A percentile compares a stretch with the other conserved stretches of the same genome.
Evolutionary conservation across 306 rosid species (phyloP).

Genomic region (Cucurbita pepo): DNA sequence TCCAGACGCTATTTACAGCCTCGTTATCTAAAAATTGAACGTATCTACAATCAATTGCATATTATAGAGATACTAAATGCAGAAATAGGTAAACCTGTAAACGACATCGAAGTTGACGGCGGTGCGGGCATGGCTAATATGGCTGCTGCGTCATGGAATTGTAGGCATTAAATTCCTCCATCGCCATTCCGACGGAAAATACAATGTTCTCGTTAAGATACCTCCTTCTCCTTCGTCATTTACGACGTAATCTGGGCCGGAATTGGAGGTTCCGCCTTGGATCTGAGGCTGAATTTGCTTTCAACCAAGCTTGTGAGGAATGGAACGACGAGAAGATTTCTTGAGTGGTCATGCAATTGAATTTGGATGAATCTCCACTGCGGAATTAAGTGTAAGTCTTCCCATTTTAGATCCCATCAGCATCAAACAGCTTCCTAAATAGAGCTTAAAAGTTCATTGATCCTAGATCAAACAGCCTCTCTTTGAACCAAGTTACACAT

Average conservation of each 20-base stretch:
- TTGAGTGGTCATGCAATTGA: neutral
- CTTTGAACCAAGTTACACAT: no score
- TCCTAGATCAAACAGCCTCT: no score
- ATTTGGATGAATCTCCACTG: no score
- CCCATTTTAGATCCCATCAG: no score
- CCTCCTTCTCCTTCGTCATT: neutral
- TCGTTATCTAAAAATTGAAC: no score
- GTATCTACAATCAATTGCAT: neutral
- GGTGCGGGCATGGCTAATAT: slow-evolving; percentile 63
- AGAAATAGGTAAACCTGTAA: slow-evolving; percentile 16
- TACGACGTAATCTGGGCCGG: neutral
- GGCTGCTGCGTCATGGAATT: slow-evolving; percentile 8
- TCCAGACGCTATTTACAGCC: no score
- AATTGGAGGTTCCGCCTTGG: neutral
- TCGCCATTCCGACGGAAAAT: slow-evolving; percentile 28
- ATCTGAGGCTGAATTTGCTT: neutral
- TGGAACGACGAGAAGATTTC: neutral
- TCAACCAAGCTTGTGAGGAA: neutral
- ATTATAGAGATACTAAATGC: neutral
- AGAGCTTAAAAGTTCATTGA: no score
- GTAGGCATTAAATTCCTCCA: slow-evolving; percentile 42
- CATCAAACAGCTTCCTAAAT: no score
- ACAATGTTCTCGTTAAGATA: neutral
- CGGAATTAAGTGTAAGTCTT: no score
- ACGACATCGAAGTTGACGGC: slow-evolving; percentile 75